Evolutionary conservation across 768 basidiomycete species (phyloP), one percentile per base, ranked within the genome.

Genomic region (Boletus vermiculosoides): DNA sequence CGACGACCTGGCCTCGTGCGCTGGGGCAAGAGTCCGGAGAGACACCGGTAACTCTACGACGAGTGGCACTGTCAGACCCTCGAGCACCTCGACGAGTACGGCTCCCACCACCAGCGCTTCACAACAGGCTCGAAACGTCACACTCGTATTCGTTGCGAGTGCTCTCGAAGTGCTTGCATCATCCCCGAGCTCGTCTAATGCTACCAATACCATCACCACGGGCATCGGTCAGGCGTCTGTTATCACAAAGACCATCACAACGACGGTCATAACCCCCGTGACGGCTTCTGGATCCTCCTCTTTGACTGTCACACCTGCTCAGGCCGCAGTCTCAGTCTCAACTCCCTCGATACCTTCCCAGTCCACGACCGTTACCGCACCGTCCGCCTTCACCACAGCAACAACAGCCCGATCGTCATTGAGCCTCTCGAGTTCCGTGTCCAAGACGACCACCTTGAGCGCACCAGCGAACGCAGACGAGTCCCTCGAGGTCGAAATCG

Each of bases 141-240:
- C 78, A 0, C 74, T 87, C n/a, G 70, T 81, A 23, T 86, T 85
- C 66, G 75, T 75, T 3, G 78, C 83, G 9, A 65, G 65, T 5
- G 56, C 67, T 5, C 75, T 74, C 31, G 71, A 72, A 47, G 66
- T 71, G 13, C 64, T 65, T 12, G 56, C 62, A 16, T 44, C 50
- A 9, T 48, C 54, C 23, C 28, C 56, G 15, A 54, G 45, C 11
- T 18, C 56, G 9, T 46, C 54, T 1, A 41, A n/a, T 11, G 16
- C 16, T 5, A 12, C 50, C 13, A 42, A 28, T 18, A n/a, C 23
- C 12, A 12, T 44, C 16, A 50, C 11, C 30, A 30, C 49, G 22
- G 53, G 36, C 44, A 20, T 5, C 1, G 39, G 52, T 5, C 55
- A 52, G 23, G 50, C 18, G 5, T 31, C 63, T 16, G 41, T 59